These are phyloP conservation scores for Clavispora fructus DNA, from an alignment of 805 yeast genomes.

Conservation along the genomic window DNA sequence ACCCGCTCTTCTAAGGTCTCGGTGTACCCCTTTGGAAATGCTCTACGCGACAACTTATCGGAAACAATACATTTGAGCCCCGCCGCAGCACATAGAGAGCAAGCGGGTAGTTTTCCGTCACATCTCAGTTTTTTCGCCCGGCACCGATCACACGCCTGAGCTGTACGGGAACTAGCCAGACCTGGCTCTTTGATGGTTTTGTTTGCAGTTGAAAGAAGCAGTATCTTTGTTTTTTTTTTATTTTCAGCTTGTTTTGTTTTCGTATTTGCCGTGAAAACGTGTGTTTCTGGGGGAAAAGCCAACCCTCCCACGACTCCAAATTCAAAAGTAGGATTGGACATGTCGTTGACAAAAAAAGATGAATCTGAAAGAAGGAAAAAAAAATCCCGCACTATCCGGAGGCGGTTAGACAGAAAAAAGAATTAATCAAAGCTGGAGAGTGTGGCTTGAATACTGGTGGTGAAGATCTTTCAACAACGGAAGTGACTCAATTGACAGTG, in stretches of 20 bases:
- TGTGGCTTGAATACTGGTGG: background rate
- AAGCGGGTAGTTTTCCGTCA: constrained; percentile 64
- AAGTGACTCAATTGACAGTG: background rate
- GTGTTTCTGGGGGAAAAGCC: background rate
- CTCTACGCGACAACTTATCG: constrained; percentile 77
- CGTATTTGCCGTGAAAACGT: background rate
- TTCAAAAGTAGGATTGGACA: background rate
- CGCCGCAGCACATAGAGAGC: constrained; percentile 77
- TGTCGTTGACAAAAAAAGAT: background rate
- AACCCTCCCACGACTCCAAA: background rate
- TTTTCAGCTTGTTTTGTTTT: background rate
- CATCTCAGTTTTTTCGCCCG: constrained; percentile 75
- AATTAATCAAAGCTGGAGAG: background rate
- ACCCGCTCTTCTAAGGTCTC: constrained; percentile 85
- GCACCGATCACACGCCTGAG: constrained; percentile 91
- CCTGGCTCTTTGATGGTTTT: constrained; percentile 66
- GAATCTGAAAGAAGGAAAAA: background rate
- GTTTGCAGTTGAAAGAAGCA: background rate
- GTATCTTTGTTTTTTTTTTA: background rate
- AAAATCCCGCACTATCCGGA: too few species aligned
- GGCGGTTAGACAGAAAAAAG: too few species aligned
- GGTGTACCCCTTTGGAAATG: constrained; percentile 89
- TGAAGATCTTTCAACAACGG: background rate
- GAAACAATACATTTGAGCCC: constrained; percentile 88
- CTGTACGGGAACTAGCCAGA: constrained; percentile 59